Evolutionary conservation across 331 rosid species (phyloP).

Genomic region (Erythrophleum ivorense): DNA sequence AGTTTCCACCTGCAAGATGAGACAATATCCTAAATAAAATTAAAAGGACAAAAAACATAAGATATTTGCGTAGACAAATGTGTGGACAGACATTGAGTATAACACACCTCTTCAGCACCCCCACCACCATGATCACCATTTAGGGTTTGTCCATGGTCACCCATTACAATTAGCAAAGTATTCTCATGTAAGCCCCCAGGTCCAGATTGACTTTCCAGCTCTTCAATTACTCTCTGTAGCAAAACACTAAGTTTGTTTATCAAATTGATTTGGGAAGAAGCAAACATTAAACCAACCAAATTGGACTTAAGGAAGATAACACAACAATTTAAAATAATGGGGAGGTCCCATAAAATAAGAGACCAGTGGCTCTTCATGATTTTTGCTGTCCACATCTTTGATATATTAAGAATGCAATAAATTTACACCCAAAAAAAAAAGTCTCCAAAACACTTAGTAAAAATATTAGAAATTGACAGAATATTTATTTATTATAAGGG

Average conservation of each 20-base stretch:
- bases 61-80: slow-evolving; percentile 19
- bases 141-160: slow-evolving; percentile 98
- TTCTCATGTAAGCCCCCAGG: slow-evolving; percentile 86
- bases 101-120: slow-evolving; percentile 85
- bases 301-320: slow-evolving; percentile 16
- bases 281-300: slow-evolving; percentile 27
- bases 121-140: slow-evolving; percentile 99
- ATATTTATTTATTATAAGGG: neutral
- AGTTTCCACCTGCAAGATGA: slow-evolving; percentile 80
- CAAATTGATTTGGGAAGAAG: slow-evolving; percentile 39
- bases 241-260: slow-evolving; percentile 41
- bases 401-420: neutral
- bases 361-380: neutral
- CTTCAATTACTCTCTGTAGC: slow-evolving; percentile 79
- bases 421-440: neutral
- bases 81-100: slow-evolving; percentile 31
- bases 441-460: neutral
- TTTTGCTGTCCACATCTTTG: neutral
- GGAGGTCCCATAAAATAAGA: slow-evolving; percentile 17
- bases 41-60: neutral
- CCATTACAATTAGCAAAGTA: slow-evolving; percentile 94
- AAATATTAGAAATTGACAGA: neutral
- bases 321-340: slow-evolving; percentile 24
- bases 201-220: slow-evolving; percentile 74
- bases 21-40: slow-evolving; percentile 38